Evolutionary conservation across 768 basidiomycete species (phyloP).

Genomic region (Termitomyces sp.): DNA sequence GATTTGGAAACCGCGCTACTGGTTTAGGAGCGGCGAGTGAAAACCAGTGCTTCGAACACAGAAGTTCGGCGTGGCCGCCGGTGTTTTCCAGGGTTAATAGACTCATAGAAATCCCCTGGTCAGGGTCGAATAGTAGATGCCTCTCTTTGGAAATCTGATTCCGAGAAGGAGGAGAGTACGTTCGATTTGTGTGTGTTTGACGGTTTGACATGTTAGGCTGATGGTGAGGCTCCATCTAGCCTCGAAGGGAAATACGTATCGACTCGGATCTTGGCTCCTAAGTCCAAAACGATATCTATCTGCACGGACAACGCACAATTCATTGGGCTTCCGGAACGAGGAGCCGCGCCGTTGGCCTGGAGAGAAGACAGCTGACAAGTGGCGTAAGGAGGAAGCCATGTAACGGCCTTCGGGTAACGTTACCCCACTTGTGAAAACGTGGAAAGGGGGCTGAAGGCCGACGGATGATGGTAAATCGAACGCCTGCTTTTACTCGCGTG

Average conservation of each 20-base stretch:
- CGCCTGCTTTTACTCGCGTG: slow-evolving; percentile 23
- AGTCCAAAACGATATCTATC: slow-evolving; percentile 7
- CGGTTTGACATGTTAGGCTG: slow-evolving; percentile 6
- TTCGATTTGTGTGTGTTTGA: slow-evolving; percentile 13
- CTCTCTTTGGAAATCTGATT: slow-evolving; percentile 6
- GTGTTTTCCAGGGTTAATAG: slow-evolving; percentile 9
- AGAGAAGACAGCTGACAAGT: slow-evolving; percentile 34
- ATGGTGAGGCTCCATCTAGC: slow-evolving; percentile 11
- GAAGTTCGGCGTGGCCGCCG: slow-evolving; percentile 5
- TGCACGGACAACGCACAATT: slow-evolving; percentile 2
- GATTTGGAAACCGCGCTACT: neutral
- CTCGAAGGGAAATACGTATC: slow-evolving; percentile 5
- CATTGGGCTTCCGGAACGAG: slow-evolving; percentile 14
- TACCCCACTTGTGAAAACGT: slow-evolving; percentile 23
- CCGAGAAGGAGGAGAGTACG: slow-evolving; percentile 11
- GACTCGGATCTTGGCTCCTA: slow-evolving; percentile 15
- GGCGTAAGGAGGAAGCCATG: slow-evolving; percentile 37
- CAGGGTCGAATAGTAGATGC: slow-evolving; percentile 3
- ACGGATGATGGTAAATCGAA: slow-evolving; percentile 29
- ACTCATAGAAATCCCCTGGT: slow-evolving; percentile 6
- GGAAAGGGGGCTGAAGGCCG: slow-evolving; percentile 32
- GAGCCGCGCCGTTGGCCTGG: slow-evolving; percentile 17
- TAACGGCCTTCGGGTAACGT: slow-evolving; percentile 37
- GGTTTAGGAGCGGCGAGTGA: neutral
- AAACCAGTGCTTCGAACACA: neutral